Base-by-base conservation (phyloP, 306 rosid species). In the Ochetophila trinervis region DNA sequence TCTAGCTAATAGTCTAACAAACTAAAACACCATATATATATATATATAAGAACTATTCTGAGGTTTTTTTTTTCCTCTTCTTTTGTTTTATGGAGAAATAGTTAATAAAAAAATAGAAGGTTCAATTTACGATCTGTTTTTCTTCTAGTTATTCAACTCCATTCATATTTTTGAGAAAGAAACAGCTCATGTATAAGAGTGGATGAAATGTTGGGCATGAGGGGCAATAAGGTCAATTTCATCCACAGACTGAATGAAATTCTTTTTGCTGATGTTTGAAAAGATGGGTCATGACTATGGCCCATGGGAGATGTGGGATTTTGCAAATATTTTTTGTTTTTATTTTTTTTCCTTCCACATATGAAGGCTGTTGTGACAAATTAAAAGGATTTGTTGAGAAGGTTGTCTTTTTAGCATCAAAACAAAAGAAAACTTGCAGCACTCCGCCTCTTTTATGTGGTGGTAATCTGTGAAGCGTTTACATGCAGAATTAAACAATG, bases 101-200 rank as follows among this genome's bases (percentile, higher is more conserved):
- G 40, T 54, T 37, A 19, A 55, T 11, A 49, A 53, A 24, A 47
- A 5, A 53, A 18, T 50, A 2, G 11, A 18, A 27, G 8, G 6
- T 0, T n/a, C 19, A 12, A 10, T 23, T 48, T 16, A 27, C 10
- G 3, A 12, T 49, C 48, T 16, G 17, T 48, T 64, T 24, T 2
- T 47, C 24, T 61, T 37, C 0, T 18, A 8, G n/a, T 20, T 22
- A 6, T 5, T 51, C 5, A 17, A 49, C 30, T 50, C 10, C 32
- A 17, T 35, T 66, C 36, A 66, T 66, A 9, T 53, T 19, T 8
- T 14, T 63, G 57, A 63, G 30, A 21, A 44, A 32, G 23, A 58
- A 74, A 64, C 79, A 68, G 68, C 69, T 75, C 71, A 68, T 6
- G 68, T 49, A 60, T 54, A 53, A n/a, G 62, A 71, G 58, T 63